phyloP scores from a whole-genome alignment of 2,329 filamentous ascomycete genomes.

The Elsinoe ampelina region DNA sequence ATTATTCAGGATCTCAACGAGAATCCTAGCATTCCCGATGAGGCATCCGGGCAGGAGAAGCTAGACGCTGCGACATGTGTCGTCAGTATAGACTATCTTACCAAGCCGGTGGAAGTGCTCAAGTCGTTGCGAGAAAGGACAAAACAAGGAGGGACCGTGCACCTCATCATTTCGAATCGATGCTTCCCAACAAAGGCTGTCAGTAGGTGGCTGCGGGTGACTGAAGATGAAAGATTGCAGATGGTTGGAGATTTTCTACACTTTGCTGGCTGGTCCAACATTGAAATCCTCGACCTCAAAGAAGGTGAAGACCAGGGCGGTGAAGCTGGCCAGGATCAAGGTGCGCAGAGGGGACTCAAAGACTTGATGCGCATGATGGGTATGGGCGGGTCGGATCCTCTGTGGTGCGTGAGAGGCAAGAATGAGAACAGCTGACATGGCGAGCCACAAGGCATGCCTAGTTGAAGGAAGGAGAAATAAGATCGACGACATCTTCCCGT shows the following conservation, averaged over 20 bases:
- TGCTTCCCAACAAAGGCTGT: constrained; percentile 45
- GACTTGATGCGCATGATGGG: constrained; percentile 26
- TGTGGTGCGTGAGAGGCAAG: constrained; percentile 36
- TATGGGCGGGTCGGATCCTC: constrained; percentile 31
- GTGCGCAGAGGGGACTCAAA: constrained; percentile 19
- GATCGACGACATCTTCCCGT: too few relatives aligned
- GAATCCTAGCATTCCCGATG: constrained; percentile 24
- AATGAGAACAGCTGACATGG: constrained; percentile 16
- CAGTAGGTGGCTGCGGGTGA: constrained; percentile 37
- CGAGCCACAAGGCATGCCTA: too few relatives aligned
- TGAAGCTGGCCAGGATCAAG: constrained; percentile 6
- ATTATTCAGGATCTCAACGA: constrained; percentile 39
- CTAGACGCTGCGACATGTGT: constrained; percentile 43
- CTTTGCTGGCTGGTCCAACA: constrained; percentile 42
- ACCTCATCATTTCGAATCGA: constrained; percentile 43
- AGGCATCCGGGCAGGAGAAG: constrained; percentile 16
- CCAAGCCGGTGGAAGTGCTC: constrained; percentile 38
- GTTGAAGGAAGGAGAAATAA: too few relatives aligned
- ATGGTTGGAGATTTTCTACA: constrained; percentile 46
- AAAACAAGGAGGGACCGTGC: constrained; percentile 37
- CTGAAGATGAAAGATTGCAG: constrained; percentile 37
- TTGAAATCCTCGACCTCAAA: constrained; percentile 45
- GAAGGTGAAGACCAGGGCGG: constrained; percentile 14
- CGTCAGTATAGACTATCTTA: constrained; percentile 45
- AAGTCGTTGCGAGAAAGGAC: constrained; percentile 32